These are phyloP conservation scores for Rhypophila decipiens DNA, from an alignment of 495 filamentous ascomycete species.

Conservation along the genomic window DNA sequence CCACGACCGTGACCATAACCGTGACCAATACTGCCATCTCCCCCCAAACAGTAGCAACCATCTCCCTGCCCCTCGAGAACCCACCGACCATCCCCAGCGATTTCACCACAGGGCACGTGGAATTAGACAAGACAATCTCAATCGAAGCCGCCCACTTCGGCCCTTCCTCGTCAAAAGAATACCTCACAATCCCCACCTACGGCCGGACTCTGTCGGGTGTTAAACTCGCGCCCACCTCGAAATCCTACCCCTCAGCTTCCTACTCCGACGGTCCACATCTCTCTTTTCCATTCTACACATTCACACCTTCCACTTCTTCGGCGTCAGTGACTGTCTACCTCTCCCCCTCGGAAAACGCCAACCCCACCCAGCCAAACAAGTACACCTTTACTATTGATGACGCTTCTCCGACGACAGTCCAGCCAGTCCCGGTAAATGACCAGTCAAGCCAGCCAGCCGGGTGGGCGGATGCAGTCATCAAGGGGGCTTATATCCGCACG, in stretches of 20 bases:
- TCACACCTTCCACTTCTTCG: constrained; percentile 33
- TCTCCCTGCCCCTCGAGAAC: constrained; percentile 49
- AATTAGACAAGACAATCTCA: constrained; percentile 44
- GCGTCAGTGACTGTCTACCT: constrained; percentile 51
- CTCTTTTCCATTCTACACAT: constrained; percentile 53
- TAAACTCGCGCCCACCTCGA: constrained; percentile 39
- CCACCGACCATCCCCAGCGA: constrained; percentile 34
- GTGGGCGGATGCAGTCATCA: constrained; percentile 46
- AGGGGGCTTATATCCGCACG: constrained; percentile 45
- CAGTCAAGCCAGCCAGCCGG: constrained; percentile 38
- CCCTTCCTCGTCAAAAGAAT: constrained; percentile 25
- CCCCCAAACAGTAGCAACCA: constrained; percentile 32
- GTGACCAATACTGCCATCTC: constrained; percentile 33
- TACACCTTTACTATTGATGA: constrained; percentile 50
- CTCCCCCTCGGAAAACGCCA: constrained; percentile 45
- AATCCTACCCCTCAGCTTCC: constrained; percentile 35
- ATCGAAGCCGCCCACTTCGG: constrained; percentile 52
- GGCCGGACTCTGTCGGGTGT: constrained; percentile 50
- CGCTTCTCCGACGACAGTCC: constrained; percentile 32
- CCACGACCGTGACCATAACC: constrained; percentile 29
- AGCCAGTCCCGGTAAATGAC: constrained; percentile 39
- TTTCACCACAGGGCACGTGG: constrained; percentile 56
- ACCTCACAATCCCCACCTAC: constrained; percentile 39
- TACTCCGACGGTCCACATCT: constrained; percentile 38
- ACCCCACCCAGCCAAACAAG: constrained; percentile 43